Percentiles rank a stretch among this genome's conserved stretches.
phyloP scores from a whole-genome alignment of 31 red algal species.

The Bonnemaisonia californica region DNA sequence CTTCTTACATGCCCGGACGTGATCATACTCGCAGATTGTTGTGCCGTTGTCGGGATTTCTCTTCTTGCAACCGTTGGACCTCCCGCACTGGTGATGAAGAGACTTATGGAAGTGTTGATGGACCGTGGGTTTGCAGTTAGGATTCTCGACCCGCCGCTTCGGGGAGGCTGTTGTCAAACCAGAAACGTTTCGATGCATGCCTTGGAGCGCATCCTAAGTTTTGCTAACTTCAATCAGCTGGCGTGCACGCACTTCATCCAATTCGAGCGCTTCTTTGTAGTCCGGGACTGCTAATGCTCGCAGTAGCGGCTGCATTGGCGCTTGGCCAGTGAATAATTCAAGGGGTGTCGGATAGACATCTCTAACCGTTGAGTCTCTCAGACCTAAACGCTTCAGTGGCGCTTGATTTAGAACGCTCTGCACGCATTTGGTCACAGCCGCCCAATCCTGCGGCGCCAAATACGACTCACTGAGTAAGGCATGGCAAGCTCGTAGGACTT shows the following conservation, averaged over 20 bases:
- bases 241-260: slow-evolving; percentile 19
- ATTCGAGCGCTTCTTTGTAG: background rate
- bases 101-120: too few species aligned
- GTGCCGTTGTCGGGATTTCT: too few species aligned
- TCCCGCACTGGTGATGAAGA: too few species aligned
- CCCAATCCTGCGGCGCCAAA: background rate
- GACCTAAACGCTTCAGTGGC: slow-evolving; percentile 16
- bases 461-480: background rate
- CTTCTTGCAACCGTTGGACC: too few species aligned
- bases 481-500: background rate
- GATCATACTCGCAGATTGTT: too few species aligned
- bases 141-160: too few species aligned
- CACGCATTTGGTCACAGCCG: slow-evolving; percentile 34
- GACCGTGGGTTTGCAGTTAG: too few species aligned
- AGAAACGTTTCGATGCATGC: too few species aligned
- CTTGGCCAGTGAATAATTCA: slow-evolving; percentile 49
- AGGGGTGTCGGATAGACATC: slow-evolving; percentile 24
- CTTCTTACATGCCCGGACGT: too few species aligned
- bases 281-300: slow-evolving; percentile 5
- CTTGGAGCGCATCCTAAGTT: slow-evolving; percentile 9
- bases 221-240: slow-evolving; percentile 31
- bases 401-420: slow-evolving; percentile 54
- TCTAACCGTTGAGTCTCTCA: background rate
- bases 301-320: slow-evolving; percentile 32
- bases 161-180: too few species aligned